A percentile compares a stretch with the other conserved stretches of the same genome.
These are phyloP conservation scores for Pittosporum tobira DNA, from an alignment of 129 eudicot species.

Conservation along the genomic window DNA sequence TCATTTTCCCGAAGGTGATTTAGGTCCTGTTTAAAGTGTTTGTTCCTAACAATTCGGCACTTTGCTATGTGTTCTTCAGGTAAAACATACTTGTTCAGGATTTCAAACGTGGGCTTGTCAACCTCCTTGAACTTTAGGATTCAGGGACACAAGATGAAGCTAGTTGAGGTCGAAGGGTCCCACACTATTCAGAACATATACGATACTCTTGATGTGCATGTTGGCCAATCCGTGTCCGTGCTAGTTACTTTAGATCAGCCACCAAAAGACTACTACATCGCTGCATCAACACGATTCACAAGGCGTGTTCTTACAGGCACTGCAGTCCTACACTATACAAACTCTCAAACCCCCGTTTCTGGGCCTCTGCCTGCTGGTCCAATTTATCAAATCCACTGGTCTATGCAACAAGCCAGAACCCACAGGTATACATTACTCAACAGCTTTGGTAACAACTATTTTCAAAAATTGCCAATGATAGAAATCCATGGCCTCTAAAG, in stretches of 20 bases:
- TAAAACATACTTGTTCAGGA: conserved; percentile 85
- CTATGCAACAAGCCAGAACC: conserved; percentile 83
- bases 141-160: conserved; percentile 78
- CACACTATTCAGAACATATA: conserved; percentile 66
- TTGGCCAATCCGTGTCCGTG: conserved; percentile 83
- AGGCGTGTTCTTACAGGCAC: conserved; percentile 47
- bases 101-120: conserved; percentile 76
- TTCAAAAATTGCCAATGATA: too few species aligned
- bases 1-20: background rate
- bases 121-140: conserved; percentile 86
- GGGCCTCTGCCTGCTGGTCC: conserved; percentile 85
- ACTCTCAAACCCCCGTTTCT: conserved; percentile 55
- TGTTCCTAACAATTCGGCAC: background rate
- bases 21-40: background rate
- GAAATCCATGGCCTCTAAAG: too few species aligned
- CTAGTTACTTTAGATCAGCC: conserved; percentile 83
- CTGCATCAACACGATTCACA: conserved; percentile 77
- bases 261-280: conserved; percentile 80
- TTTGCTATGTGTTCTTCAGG: conserved; percentile 40
- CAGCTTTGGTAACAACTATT: too few species aligned
- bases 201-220: conserved; percentile 79
- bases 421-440: conserved; percentile 32
- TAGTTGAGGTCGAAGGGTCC: conserved; percentile 97
- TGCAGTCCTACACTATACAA: conserved; percentile 65
- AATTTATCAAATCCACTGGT: conserved; percentile 49